Base-by-base conservation (phyloP, 371 early-diverging fungal species). In the Choanephora cucurbitarum region DNA sequence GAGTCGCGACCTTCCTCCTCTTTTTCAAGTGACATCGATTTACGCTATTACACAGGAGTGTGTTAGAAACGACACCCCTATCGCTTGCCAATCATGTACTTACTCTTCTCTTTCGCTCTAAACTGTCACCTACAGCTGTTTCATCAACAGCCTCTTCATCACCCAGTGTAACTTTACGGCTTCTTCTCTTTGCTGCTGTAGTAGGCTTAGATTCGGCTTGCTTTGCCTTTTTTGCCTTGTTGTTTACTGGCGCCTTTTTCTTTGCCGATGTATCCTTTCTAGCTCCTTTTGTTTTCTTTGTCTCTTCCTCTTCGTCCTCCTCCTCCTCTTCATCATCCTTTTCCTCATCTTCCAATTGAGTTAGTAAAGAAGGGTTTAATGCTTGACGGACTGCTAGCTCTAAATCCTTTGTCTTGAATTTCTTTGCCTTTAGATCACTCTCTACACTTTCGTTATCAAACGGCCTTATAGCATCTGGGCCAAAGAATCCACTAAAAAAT, bases 371-470 rank as follows among this genome's bases (percentile, higher is more conserved):
- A 17, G 56, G 60, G 31, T 65, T 60, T 31, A 79, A 50, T 1
- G 80, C 80, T 53, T 79, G 67, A 42, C 74, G 70, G 10, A 79
- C 69, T 4, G 73, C 69, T 19, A 51, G 23, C 46, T 69, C 67
- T 6, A 72, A 59, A 39, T 69, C 69, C 41, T 66, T 72, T 40
- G 61, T 59, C 49, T 66, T 69, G 57, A 66, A 72, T 15, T 72
- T 72, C 6, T 72, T 72, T 40, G 62, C 73, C 39, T 63, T 57
- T 6, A 72, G 49, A 24, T 72, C 69, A 13, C 44, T 57, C 42
- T 66, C 62, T 7, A 72, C 73, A 19, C 21, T 39, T 1, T 46
- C 60, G 46, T 39, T 45, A 47, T 72, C 42, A 58, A 72, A 72
- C 13, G 73, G 67, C 41, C 67, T 55, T 28, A 72, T 69, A 41